Percentiles rank a stretch among this genome's conserved stretches.
Conservation (phyloP, 1,284 basidiomycete species). For the Trichosporon inkin region DNA sequence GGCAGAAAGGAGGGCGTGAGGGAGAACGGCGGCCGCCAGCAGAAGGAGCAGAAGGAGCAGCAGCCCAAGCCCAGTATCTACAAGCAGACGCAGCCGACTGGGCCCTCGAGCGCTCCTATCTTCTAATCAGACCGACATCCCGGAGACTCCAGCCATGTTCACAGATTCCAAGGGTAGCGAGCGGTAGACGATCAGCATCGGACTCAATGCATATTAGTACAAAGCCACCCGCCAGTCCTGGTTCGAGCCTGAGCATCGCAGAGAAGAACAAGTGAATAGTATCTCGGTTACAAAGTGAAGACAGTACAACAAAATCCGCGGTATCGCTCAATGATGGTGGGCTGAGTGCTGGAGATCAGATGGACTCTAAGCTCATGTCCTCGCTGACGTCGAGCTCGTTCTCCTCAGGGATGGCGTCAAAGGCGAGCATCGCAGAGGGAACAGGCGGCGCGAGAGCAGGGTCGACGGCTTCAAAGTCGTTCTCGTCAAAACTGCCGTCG, state of each 20-base stretch:
- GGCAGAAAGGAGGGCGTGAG: constrained; percentile 6
- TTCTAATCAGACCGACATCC: constrained; percentile 8
- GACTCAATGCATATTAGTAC: constrained; percentile 4
- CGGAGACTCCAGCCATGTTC: background rate
- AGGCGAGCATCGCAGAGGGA: background rate
- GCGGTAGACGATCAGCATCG: background rate
- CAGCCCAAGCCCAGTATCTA: constrained; percentile 31
- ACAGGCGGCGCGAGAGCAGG: background rate
- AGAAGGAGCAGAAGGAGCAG: constrained; percentile 5
- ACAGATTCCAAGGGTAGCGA: background rate
- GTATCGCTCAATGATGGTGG: background rate
- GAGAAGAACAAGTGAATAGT: background rate
- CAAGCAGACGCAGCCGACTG: constrained; percentile 24
- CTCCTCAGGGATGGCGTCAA: background rate
- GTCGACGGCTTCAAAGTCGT: constrained; percentile 5
- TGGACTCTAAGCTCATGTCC: constrained; percentile 10
- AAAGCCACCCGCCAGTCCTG: background rate
- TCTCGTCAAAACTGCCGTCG: background rate
- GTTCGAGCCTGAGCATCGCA: background rate
- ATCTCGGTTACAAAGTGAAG: background rate
- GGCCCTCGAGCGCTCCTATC: constrained; percentile 18
- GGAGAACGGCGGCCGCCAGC: background rate
- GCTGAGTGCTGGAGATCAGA: background rate
- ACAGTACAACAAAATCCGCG: background rate
- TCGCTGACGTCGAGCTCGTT: constrained; percentile 9